Conservation (phyloP, 306 rosid genomes). For the Crotalaria pallida region DNA sequence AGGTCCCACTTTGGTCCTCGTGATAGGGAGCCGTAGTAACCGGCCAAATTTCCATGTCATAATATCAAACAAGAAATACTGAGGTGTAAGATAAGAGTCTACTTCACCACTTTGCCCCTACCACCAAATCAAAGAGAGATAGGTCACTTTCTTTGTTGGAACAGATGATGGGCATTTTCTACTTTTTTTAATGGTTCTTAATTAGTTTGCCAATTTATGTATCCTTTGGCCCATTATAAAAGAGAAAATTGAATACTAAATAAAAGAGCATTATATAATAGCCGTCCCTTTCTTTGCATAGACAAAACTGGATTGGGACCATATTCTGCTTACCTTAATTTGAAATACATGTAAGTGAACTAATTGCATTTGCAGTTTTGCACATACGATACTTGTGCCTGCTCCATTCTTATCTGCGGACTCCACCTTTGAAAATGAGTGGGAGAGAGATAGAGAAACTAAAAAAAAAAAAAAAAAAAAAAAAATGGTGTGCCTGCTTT, state of each 20-base stretch:
- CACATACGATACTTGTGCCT: slow-evolving; percentile 3
- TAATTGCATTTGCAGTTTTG: slow-evolving; percentile 22
- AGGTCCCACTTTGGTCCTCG: slow-evolving; percentile 32
- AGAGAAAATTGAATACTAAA: not conserved
- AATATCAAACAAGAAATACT: slow-evolving; percentile 19
- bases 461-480: not conserved
- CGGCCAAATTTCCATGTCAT: slow-evolving; percentile 38
- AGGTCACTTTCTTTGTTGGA: slow-evolving; percentile 22
- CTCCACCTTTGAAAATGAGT: slow-evolving; percentile 31
- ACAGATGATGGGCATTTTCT: not conserved
- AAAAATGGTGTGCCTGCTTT: not conserved
- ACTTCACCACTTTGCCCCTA: slow-evolving; percentile 17
- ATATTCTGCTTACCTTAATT: slow-evolving; percentile 16
- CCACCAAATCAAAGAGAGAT: slow-evolving; percentile 26
- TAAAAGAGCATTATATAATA: not conserved
- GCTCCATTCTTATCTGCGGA: not conserved
- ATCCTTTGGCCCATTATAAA: not conserved
- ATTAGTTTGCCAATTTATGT: not conserved
- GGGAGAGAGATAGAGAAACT: not conserved
- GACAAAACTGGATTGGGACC: not conserved
- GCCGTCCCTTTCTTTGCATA: slow-evolving; percentile 5
- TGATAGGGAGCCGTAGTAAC: slow-evolving; percentile 35
- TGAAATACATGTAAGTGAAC: slow-evolving; percentile 9
- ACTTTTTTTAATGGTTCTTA: slow-evolving; percentile 8
- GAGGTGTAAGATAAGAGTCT: slow-evolving; percentile 16